Evolutionary conservation across 1,139 yeast species (phyloP).

Genomic region (Kurtzmaniella quercitrusa): DNA sequence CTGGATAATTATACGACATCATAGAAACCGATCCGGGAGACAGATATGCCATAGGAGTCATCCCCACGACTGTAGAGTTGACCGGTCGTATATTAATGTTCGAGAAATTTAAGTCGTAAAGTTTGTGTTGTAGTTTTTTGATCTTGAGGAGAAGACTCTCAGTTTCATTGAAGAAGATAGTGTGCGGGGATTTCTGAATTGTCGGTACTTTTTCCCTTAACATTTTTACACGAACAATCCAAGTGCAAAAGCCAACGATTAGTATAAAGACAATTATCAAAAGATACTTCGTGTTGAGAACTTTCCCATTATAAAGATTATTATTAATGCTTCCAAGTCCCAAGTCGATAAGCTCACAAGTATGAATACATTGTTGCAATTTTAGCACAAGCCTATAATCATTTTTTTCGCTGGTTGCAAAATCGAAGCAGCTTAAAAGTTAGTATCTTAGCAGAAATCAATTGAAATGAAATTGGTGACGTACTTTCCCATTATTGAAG

Average conservation of each 20-base stretch:
- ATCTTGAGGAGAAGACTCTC: not conserved
- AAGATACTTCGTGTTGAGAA: too few relatives aligned
- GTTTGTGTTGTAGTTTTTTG: not conserved
- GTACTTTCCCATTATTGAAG: not conserved
- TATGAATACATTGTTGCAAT: constrained; percentile 1
- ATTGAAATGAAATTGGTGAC: not conserved
- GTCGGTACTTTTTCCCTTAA: too few relatives aligned
- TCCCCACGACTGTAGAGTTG: not conserved
- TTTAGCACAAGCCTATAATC: not conserved
- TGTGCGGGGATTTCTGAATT: not conserved
- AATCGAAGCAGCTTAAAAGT: not conserved
- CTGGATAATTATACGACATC: too few relatives aligned
- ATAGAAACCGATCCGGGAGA: not conserved
- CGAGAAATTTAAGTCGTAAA: not conserved
- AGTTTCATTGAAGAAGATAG: not conserved
- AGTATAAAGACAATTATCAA: too few relatives aligned
- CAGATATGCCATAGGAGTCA: not conserved
- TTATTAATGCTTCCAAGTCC: not conserved
- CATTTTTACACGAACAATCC: too few relatives aligned
- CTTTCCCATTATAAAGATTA: too few relatives aligned
- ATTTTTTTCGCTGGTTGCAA: not conserved
- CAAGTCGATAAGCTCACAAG: not conserved
- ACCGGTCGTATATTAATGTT: not conserved
- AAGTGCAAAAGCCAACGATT: too few relatives aligned
- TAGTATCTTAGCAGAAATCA: not conserved